Percentiles rank a stretch among this genome's conserved stretches.
phyloP scores from a whole-genome alignment of 2,329 filamentous ascomycete species.

The Leptodontidium sp. region DNA sequence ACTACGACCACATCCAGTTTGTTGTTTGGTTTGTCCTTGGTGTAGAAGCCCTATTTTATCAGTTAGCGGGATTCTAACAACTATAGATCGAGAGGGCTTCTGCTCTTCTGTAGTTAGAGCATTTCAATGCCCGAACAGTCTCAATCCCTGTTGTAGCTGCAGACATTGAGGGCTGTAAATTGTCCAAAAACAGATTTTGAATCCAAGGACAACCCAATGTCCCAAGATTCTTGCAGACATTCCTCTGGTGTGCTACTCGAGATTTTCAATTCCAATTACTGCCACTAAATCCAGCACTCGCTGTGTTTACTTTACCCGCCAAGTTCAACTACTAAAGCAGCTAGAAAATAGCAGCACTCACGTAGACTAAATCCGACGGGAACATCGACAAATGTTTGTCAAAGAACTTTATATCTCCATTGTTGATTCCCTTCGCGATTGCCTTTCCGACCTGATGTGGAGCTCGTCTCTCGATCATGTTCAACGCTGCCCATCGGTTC shows the following conservation, averaged over 20 bases:
- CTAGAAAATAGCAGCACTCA: conserved; percentile 47
- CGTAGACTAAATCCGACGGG: conserved; percentile 83
- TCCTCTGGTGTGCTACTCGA: background rate
- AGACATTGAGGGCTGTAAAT: background rate
- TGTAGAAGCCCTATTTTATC: conserved; percentile 74
- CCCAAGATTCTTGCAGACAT: background rate
- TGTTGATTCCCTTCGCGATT: conserved; percentile 90
- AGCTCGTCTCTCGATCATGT: conserved; percentile 88
- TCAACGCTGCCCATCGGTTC: conserved; percentile 86
- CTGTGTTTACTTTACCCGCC: background rate
- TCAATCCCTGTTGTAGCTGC: background rate
- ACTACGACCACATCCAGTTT: conserved; percentile 82
- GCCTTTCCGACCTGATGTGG: conserved; percentile 92
- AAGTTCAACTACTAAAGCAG: conserved; percentile 3
- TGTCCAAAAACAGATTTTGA: background rate
- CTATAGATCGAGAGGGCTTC: background rate
- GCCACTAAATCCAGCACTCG: background rate
- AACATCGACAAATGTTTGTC: conserved; percentile 96
- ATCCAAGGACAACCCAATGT: too few species aligned
- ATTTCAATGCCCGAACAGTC: background rate
- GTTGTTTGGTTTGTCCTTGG: conserved; percentile 77
- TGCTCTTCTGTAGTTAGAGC: too few species aligned
- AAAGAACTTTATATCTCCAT: conserved; percentile 88
- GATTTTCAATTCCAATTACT: background rate
- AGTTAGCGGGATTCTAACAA: conserved; percentile 23